Percentiles rank a stretch among this genome's conserved stretches.
phyloP scores from a whole-genome alignment of 140 eudicot genomes.

The Senecio squalidus region DNA sequence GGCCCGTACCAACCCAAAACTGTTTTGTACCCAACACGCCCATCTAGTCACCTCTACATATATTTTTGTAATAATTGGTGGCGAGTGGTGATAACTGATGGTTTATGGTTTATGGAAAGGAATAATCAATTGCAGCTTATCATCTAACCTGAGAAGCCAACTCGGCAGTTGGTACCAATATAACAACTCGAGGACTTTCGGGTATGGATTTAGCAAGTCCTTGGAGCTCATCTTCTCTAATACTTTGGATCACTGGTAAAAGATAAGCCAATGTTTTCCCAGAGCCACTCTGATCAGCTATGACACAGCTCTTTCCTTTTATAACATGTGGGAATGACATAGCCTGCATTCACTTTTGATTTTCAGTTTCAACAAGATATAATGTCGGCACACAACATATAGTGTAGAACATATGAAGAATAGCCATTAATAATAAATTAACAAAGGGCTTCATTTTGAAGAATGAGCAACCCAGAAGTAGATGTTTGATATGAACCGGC shows the following conservation, averaged over 20 bases:
- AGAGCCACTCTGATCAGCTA: constrained; percentile 98
- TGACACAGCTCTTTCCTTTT: constrained; percentile 72
- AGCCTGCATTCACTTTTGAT: constrained; percentile 47
- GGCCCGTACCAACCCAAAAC: too few relatives aligned
- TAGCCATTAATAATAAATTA: neutral
- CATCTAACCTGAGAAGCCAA: constrained; percentile 85
- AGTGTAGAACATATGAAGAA: neutral
- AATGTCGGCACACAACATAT: neutral
- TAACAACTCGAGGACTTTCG: constrained; percentile 73
- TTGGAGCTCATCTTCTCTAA: constrained; percentile 84
- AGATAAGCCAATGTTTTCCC: constrained; percentile 97
- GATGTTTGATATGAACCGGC: too few relatives aligned
- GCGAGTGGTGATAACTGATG: neutral
- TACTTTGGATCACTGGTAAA: constrained; percentile 69
- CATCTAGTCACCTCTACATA: too few relatives aligned
- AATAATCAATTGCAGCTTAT: constrained; percentile 3
- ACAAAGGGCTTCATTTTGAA: neutral
- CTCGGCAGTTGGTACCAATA: constrained; percentile 95
- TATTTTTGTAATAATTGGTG: neutral
- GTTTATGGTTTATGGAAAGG: constrained; percentile 1
- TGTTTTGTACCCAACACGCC: too few relatives aligned
- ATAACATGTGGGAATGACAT: constrained; percentile 73
- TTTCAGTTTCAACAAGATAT: neutral
- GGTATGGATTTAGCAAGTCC: constrained; percentile 70
- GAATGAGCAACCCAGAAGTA: neutral